These are phyloP conservation scores for Plasmodium cynomolgi DNA, from an alignment of 169 alveolate genomes.

Conservation along the genomic window DNA sequence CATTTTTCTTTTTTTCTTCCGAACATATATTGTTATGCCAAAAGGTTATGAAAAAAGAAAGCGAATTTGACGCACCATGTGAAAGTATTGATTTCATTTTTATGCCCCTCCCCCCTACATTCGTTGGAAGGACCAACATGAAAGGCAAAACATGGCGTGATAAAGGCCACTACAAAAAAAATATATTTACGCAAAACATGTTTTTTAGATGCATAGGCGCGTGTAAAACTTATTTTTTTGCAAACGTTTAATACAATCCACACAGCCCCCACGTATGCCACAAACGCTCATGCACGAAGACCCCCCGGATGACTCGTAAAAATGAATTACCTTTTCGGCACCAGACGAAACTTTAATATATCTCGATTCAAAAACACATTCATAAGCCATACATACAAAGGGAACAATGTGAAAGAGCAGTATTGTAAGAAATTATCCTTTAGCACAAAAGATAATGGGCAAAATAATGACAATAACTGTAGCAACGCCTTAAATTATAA, in stretches of 20 bases:
- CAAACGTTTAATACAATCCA: not conserved
- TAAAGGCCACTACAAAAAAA: not conserved
- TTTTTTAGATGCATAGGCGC: not conserved
- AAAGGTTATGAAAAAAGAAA: not conserved
- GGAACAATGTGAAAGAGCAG: conserved; percentile 24
- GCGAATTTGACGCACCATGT: not conserved
- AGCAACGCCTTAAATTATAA: not conserved
- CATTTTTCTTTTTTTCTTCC: not conserved
- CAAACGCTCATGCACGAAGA: not conserved
- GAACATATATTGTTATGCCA: not conserved
- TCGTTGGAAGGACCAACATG: not conserved
- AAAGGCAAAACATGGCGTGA: conserved; percentile 4
- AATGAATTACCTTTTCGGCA: conserved; percentile 8
- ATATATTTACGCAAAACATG: not conserved
- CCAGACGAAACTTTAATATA: not conserved
- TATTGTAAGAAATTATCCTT: conserved; percentile 19
- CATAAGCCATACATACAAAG: not conserved
- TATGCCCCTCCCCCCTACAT: not conserved
- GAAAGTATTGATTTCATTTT: not conserved
- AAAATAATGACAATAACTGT: not conserved
- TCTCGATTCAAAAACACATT: conserved; percentile 2
- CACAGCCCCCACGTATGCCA: not conserved
- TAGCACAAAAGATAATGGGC: conserved; percentile 15
- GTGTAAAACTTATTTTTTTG: not conserved
- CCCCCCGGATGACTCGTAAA: not conserved